Conservation (phyloP, 805 yeast species). For the Kluyveromyces aestuarii region DNA sequence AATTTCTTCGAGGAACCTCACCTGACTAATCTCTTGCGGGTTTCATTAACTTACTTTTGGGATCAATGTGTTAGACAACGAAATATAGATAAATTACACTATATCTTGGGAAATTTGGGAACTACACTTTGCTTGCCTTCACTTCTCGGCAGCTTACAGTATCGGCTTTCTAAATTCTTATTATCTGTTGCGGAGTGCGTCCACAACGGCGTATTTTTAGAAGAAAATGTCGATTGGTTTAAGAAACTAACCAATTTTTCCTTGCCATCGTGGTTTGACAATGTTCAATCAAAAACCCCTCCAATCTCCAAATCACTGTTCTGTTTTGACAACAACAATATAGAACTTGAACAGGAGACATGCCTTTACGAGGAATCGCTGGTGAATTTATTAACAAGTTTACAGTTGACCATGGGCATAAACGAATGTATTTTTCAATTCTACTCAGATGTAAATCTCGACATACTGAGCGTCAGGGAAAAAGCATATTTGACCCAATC, state of each 20-base stretch:
- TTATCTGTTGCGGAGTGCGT: constrained; percentile 8
- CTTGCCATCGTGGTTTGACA: constrained; percentile 21
- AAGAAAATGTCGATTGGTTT: constrained; percentile 6
- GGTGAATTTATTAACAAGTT: constrained; percentile 8
- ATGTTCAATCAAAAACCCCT: constrained; percentile 19
- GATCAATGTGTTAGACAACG: constrained; percentile 1
- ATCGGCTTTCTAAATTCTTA: constrained; percentile 15
- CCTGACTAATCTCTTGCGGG: constrained; percentile 11
- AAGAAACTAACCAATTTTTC: constrained; percentile 5
- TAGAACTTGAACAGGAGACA: constrained; percentile 4
- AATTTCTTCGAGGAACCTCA: constrained; percentile 18
- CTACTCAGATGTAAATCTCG: constrained; percentile 10
- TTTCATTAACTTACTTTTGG: constrained; percentile 12
- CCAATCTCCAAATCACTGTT: constrained; percentile 26
- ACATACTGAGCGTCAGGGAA: constrained; percentile 6
- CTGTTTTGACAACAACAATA: constrained; percentile 12
- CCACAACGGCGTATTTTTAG: background rate
- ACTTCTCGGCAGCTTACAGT: constrained; percentile 18
- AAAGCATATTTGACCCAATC: background rate
- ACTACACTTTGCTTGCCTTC: constrained; percentile 20
- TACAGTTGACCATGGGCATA: constrained; percentile 9
- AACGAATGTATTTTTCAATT: constrained; percentile 11
- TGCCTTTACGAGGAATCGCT: constrained; percentile 3
- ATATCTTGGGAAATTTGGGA: constrained; percentile 12
- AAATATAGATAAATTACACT: constrained; percentile 13